These are phyloP conservation scores for Pichia sp. DNA, from an alignment of 1,139 yeast genomes.

Conservation along the genomic window DNA sequence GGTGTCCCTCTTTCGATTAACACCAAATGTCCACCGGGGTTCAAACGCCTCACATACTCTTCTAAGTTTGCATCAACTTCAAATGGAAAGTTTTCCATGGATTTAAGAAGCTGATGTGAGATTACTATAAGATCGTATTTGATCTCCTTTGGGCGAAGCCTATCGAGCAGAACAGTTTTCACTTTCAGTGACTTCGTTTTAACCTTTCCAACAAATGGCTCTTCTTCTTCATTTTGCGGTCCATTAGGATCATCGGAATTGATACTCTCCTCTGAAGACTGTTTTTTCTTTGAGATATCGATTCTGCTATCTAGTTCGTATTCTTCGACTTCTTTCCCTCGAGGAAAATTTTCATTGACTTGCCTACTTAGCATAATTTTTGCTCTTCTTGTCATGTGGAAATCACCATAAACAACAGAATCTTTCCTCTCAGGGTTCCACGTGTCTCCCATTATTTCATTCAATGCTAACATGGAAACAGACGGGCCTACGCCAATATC, in stretches of 20 bases:
- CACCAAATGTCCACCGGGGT: slow-evolving; percentile 75
- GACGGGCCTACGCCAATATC: slow-evolving; percentile 93
- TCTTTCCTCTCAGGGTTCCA: slow-evolving; percentile 64
- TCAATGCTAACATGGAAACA: slow-evolving; percentile 83
- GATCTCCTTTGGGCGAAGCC: slow-evolving; percentile 38
- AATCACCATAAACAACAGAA: slow-evolving; percentile 67
- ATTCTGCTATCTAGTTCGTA: neutral
- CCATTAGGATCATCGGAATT: neutral
- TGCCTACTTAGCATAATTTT: slow-evolving; percentile 72
- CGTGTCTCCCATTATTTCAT: slow-evolving; percentile 67
- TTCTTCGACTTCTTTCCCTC: slow-evolving; percentile 14
- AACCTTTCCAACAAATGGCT: slow-evolving; percentile 51
- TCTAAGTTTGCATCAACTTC: slow-evolving; percentile 71
- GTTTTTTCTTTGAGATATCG: slow-evolving; percentile 2
- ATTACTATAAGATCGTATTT: slow-evolving; percentile 81
- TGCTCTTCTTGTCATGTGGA: slow-evolving; percentile 75
- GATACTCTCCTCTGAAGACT: neutral
- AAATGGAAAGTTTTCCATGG: slow-evolving; percentile 58
- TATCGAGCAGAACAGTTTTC: slow-evolving; percentile 49
- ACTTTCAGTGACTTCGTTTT: slow-evolving; percentile 52
- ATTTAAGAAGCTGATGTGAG: slow-evolving; percentile 68
- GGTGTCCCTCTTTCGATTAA: slow-evolving; percentile 88
- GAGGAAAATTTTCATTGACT: slow-evolving; percentile 42
- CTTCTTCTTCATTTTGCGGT: slow-evolving; percentile 2
- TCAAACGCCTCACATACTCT: slow-evolving; percentile 53